Base-by-base conservation (phyloP, 768 basidiomycete genomes). In the Tulasnella sp. region DNA sequence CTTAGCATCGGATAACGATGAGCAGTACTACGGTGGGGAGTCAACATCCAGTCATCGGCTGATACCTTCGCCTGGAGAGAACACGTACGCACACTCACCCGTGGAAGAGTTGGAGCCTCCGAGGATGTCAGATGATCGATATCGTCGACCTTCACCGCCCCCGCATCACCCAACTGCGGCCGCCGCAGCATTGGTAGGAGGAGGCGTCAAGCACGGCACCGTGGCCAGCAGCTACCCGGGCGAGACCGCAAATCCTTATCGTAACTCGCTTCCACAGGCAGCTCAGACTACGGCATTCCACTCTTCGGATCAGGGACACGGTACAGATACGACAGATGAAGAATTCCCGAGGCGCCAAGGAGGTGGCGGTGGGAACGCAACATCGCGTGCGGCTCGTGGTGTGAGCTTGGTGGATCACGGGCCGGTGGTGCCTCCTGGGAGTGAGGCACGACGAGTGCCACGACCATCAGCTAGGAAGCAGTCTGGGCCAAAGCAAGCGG, bases 361-460 rank as follows among this genome's bases (percentile, higher is more conserved):
- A 64, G 34, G 7, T 38, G 34, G 34, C 5, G 34, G 34, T 38
- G 34, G 34, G 34, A 38, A 38, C 5, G 34, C 34, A 38, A 15
- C 54, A 19, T 22, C 54, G 25, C 54, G 34, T 19, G 43, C 54
- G 51, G 68, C 71, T 4, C 79, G 87, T 10, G 90, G 92, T 22
- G 77, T 96, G 49, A 83, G 83, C 46, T 71, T 97, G 58, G 80
- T 79, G 56, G 93, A 97, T 64, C 73, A 80, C 65, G 93, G 93
- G 12, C 90, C 89, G 41, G 86, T 92, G 1, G 83, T 87, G 42
- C 79, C 79, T 34, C 78, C 82, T 8, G 83, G 86, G 17, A 84
- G 85, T 54, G 91, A 92, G 25, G 41, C 31, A 12, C 79, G 90
- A 42, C 73, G 91, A 59, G 86, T 93, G 25, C 79, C 87, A 49